Conservation (phyloP, 352 stramenopile species). For the Phytophthora fragariae region DNA sequence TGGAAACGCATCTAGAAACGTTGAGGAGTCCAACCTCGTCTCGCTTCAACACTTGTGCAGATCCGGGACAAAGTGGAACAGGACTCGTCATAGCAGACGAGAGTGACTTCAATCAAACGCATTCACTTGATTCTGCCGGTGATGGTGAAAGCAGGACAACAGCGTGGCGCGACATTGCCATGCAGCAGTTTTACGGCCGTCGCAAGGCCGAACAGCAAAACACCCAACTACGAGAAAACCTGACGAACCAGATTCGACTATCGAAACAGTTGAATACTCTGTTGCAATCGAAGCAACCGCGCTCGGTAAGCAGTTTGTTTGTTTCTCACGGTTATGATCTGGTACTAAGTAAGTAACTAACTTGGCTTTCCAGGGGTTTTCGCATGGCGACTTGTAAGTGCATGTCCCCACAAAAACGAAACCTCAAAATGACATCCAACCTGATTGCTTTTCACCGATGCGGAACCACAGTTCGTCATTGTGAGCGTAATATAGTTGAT, state of each 20-base stretch:
- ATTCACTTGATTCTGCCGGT: background rate
- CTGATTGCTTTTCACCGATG: no score
- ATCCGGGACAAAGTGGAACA: background rate
- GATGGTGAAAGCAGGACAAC: background rate
- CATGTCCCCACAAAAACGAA: background rate
- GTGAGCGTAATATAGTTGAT: no score
- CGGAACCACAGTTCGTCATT: no score
- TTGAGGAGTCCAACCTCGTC: slow-evolving; percentile 6
- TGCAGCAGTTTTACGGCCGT: slow-evolving; percentile 9
- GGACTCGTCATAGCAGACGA: background rate
- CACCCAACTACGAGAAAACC: slow-evolving; percentile 9
- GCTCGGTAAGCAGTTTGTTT: background rate
- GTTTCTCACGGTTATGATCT: background rate
- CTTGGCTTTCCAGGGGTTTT: background rate
- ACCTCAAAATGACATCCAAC: background rate
- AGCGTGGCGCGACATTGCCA: slow-evolving; percentile 4
- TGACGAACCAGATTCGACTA: slow-evolving; percentile 5
- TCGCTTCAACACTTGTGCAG: background rate
- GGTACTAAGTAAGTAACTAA: background rate
- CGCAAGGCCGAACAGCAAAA: slow-evolving; percentile 14
- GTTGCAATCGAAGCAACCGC: slow-evolving; percentile 2
- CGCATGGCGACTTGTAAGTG: background rate
- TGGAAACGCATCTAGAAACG: slow-evolving; percentile 16
- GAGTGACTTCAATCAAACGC: background rate
- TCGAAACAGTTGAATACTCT: slow-evolving; percentile 8